A percentile compares a stretch with the other conserved stretches of the same genome.
Conservation (phyloP, 257 asterid species). For the Mitragyna speciosa region DNA sequence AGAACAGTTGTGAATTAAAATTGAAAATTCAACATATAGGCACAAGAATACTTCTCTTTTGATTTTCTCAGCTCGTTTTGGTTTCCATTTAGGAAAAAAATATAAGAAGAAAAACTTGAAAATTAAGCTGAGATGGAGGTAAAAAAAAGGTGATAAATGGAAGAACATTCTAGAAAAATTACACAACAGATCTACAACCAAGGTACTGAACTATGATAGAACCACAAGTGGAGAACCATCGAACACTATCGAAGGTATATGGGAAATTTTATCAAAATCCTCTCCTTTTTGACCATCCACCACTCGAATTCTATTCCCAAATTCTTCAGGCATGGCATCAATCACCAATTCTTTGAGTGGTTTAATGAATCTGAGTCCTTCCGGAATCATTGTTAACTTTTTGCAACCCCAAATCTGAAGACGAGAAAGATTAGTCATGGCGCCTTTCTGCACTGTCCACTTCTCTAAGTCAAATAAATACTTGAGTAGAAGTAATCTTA, state of each 20-base stretch:
- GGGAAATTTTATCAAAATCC: background rate
- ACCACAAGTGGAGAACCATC: too few species aligned
- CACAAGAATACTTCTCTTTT: too few species aligned
- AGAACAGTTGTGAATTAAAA: too few species aligned
- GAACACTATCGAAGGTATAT: background rate
- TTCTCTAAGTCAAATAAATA: background rate
- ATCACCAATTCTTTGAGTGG: background rate
- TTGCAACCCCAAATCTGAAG: background rate
- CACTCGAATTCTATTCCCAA: background rate
- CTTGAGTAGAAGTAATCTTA: background rate
- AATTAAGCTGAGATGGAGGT: too few species aligned
- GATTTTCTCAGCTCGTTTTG: too few species aligned
- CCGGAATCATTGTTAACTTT: conserved; percentile 7
- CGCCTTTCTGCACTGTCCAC: conserved; percentile 22
- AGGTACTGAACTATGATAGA: too few species aligned
- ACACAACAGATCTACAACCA: too few species aligned
- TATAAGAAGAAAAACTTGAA: too few species aligned
- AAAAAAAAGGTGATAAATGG: too few species aligned
- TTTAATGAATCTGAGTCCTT: conserved; percentile 15
- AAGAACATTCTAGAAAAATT: too few species aligned
- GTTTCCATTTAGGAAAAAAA: too few species aligned
- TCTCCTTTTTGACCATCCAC: background rate
- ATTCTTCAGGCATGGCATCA: background rate
- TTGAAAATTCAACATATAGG: too few species aligned
- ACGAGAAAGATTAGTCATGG: conserved; percentile 16